phyloP scores from a whole-genome alignment of 2,329 filamentous ascomycete species.

The Colletotrichum ledebouriae region DNA sequence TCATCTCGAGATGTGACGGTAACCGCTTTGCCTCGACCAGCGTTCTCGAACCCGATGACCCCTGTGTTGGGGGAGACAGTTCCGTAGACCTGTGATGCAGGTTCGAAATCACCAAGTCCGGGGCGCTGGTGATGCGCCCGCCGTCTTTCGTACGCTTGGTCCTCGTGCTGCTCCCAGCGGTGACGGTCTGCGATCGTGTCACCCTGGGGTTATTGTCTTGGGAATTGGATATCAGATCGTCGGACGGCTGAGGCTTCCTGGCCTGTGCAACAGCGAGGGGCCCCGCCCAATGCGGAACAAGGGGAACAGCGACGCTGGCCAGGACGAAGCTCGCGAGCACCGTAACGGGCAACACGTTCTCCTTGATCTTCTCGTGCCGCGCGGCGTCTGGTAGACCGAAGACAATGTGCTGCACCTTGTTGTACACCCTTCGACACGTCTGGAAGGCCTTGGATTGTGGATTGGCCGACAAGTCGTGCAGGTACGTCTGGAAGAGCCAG shows the following conservation, averaged over 20 bases:
- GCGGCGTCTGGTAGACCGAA: conserved; percentile 80
- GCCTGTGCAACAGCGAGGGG: conserved; percentile 87
- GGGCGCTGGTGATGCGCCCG: conserved; percentile 60
- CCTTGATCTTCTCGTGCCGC: conserved; percentile 81
- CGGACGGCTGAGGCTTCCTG: conserved; percentile 76
- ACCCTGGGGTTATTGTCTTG: conserved; percentile 62
- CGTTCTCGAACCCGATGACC: conserved; percentile 47
- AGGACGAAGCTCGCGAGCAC: conserved; percentile 85
- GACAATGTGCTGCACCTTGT: conserved; percentile 89
- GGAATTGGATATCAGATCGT: conserved; percentile 72
- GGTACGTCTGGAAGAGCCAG: conserved; percentile 90
- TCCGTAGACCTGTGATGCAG: conserved; percentile 31
- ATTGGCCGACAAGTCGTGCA: conserved; percentile 82
- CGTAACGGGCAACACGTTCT: conserved; percentile 84
- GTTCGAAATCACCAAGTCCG: conserved; percentile 52
- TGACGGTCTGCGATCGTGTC: conserved; percentile 77
- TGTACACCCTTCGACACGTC: conserved; percentile 86
- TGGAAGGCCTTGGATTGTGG: conserved; percentile 84
- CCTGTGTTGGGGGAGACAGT: conserved; percentile 23
- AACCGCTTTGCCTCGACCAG: conserved; percentile 55
- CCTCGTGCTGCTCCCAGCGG: conserved; percentile 63
- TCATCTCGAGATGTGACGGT: conserved; percentile 65
- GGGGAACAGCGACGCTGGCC: conserved; percentile 80
- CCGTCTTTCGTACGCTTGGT: conserved; percentile 63
- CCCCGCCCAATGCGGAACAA: conserved; percentile 82